Evolutionary conservation across 805 yeast species (phyloP), one percentile per base, ranked within the genome.

Genomic region (Candida koratica): DNA sequence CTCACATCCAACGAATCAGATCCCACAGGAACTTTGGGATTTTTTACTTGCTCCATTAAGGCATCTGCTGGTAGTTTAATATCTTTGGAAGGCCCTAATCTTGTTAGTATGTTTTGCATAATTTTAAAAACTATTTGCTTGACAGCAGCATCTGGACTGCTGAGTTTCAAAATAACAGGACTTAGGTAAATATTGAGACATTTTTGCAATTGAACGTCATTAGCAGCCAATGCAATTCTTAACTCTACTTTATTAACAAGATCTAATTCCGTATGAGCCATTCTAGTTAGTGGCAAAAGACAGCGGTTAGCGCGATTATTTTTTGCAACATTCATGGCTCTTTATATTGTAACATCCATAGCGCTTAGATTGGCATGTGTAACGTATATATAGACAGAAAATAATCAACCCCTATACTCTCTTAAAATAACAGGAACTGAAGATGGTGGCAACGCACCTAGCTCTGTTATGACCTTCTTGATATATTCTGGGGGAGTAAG

Each of bases 391-490:
- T 20, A 20, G 10, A 8, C 11, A 20, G 11, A 11, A 20, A 20
- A n/a, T n/a, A n/a, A n/a, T n/a, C n/a, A n/a, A n/a, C 59, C 63
- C 60, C 87, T 86, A 60, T 90, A 93, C 60, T 93, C 98, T 62
- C 97, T 77, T 50, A 93, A 67, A 43, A 93, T 86, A 32, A 93
- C 97, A 17, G 98, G 98, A 39, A 93, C 97, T 1, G 97, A 87
- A n/a, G 95, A 84, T 28, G 98, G 96, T 8, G 98, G 98, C 47
- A 93, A 71, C 2, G 95, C 86, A 18, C 98, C 98, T 45, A 90
- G 78, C 59, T 93, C 98, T 2, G 97, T 93, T 37, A 93, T 87
- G 41, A 93, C 87, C 65, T 93, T 93, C 57, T 90, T 89, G 51
- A 93, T 86, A 53, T 84, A 85, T 48, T 81, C 85, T 10, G 96